These are phyloP conservation scores for Toxicodendron radicans DNA, from an alignment of 345 rosid genomes.

Conservation along the genomic window DNA sequence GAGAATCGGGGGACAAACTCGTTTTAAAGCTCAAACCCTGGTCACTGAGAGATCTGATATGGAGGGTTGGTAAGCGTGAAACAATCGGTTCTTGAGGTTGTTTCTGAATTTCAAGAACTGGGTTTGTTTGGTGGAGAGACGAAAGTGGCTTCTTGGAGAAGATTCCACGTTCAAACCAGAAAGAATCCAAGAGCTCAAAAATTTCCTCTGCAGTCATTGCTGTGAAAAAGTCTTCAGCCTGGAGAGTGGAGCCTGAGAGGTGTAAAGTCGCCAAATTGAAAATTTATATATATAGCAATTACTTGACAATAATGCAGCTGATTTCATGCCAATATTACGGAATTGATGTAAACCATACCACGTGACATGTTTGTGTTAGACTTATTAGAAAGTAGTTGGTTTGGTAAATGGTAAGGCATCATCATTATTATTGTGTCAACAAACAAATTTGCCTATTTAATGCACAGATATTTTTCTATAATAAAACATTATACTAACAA, in stretches of 20 bases:
- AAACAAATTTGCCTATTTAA: too few relatives aligned
- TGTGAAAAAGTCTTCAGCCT: too few relatives aligned
- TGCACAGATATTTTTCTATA: too few relatives aligned
- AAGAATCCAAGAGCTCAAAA: conserved; percentile 39
- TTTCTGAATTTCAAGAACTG: conserved; percentile 17
- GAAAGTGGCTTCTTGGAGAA: conserved; percentile 23
- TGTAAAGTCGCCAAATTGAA: too few relatives aligned
- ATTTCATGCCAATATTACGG: conserved; percentile 7
- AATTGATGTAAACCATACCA: not conserved
- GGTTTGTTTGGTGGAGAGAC: conserved; percentile 9
- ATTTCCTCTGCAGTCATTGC: conserved; percentile 41
- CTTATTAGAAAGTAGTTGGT: too few relatives aligned
- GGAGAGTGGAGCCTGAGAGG: not conserved
- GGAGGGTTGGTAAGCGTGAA: conserved; percentile 22
- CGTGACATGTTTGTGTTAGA: not conserved
- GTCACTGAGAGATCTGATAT: conserved; percentile 50
- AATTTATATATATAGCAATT: not conserved
- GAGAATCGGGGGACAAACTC: conserved; percentile 23
- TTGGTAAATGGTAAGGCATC: not conserved
- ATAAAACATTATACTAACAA: too few relatives aligned
- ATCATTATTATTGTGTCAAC: not conserved
- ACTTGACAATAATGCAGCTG: conserved; percentile 24
- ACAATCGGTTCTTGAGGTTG: conserved; percentile 25
- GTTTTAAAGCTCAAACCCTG: conserved; percentile 31
- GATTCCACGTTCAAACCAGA: conserved; percentile 48